Conservation (phyloP, 2,329 filamentous ascomycete species). For the Trichoderma atrobrunneum region DNA sequence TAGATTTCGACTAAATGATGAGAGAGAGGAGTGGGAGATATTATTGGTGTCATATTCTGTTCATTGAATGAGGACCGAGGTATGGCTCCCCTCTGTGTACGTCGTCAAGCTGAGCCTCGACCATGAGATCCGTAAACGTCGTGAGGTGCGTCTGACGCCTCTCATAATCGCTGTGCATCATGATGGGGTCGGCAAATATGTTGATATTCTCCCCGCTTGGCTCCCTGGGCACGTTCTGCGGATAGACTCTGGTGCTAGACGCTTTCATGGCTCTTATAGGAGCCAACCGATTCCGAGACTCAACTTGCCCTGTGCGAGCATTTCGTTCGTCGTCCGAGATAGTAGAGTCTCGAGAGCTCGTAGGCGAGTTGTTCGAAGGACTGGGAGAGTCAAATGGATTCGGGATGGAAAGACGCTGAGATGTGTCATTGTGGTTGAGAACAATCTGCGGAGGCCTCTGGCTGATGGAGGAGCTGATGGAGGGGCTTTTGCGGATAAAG, state of each 20-base stretch:
- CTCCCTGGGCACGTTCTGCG: conserved; percentile 39
- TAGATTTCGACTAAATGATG: neutral
- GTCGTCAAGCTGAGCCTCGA: conserved; percentile 43
- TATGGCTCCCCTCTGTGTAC: conserved; percentile 43
- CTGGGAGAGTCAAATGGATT: conserved; percentile 38
- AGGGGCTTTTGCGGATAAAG: conserved; percentile 45
- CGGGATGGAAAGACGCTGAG: conserved; percentile 32
- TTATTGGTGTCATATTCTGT: conserved; percentile 26
- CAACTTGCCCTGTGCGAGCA: conserved; percentile 28
- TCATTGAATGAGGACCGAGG: conserved; percentile 37
- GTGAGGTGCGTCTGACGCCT: conserved; percentile 37
- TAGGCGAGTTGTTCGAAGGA: conserved; percentile 25
- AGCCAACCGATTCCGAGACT: conserved; percentile 28
- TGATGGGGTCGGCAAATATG: conserved; percentile 50
- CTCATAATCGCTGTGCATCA: conserved; percentile 31
- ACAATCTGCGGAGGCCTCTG: conserved; percentile 14
- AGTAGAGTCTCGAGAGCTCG: conserved; percentile 22
- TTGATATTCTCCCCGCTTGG: conserved; percentile 51
- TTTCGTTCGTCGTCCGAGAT: conserved; percentile 28
- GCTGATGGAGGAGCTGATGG: conserved; percentile 20
- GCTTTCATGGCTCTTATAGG: conserved; percentile 42
- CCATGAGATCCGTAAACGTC: conserved; percentile 54
- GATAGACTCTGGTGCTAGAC: conserved; percentile 29
- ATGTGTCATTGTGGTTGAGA: neutral
- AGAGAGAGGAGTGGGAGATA: neutral